Base-by-base conservation (phyloP, 1,284 basidiomycete genomes). In the Cystobasidium sp. region DNA sequence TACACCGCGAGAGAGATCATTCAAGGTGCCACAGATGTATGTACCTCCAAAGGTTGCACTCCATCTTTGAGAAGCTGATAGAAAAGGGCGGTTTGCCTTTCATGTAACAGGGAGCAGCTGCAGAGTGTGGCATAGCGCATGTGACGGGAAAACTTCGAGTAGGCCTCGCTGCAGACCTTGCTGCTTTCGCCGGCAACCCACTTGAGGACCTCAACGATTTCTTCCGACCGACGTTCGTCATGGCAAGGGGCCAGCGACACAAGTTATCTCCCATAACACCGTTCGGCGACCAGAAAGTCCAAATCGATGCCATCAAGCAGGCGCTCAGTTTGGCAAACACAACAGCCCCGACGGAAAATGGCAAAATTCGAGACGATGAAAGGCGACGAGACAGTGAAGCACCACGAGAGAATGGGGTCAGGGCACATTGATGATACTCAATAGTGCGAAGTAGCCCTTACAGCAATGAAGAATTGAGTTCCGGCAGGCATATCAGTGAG, bases 161-260 rank as follows among this genome's bases (percentile, higher is more conserved):
- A 1, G 53, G 66, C 6, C 43, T 44, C 10, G 52, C 66, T 6
- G 66, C 66, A 18, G 66, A 68, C 20, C 66, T 68, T 18, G 66
- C 55, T 41, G 66, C 66, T 10, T 68, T 68, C 66, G 22, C 31
- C 44, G 66, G 66, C 12, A 68, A 68, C 37, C 66, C 66, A 31
- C 55, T 68, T 6, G 53, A 68, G 8, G 53, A 68, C 43, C 16
- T 68, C 12, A 44, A 22, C n/a, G 20, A n/a, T 24, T 68, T 68
- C 66, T 52, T 31, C 41, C 10, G 46, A 16, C 66, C 66, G 1
- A 22, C 39, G 3, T 58, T 68, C 46, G 66, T 68, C 18, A 55
- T 68, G 53, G 66, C 55, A 20, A 44, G 47, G n/a, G 66, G 66
- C 9, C 66, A 44, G 20, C 12, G 55, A 68, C 66, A 68, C 22